phyloP scores from a whole-genome alignment of 768 basidiomycete species.

The Boletus sensibilis region DNA sequence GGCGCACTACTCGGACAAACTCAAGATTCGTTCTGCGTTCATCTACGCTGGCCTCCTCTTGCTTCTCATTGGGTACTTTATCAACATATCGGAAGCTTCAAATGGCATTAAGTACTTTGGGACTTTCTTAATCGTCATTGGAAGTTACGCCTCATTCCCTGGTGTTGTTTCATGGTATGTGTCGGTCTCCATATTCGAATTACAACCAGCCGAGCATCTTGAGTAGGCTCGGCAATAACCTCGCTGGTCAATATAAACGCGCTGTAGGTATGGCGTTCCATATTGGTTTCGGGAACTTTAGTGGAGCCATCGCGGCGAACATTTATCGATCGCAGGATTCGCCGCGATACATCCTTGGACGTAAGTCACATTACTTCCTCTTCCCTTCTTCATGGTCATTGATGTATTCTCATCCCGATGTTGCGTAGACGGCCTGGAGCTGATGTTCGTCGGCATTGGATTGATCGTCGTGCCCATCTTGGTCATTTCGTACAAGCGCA shows the following conservation, averaged over 20 bases:
- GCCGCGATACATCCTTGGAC: conserved; percentile 61
- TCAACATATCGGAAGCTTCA: conserved; percentile 56
- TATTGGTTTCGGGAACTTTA: conserved; percentile 51
- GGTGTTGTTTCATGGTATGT: conserved; percentile 59
- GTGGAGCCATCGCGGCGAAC: conserved; percentile 62
- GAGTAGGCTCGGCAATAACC: conserved; percentile 52
- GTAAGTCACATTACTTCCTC: conserved; percentile 38
- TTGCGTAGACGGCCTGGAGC: conserved; percentile 52
- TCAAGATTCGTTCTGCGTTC: conserved; percentile 55
- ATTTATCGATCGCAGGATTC: conserved; percentile 59
- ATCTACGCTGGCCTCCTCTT: conserved; percentile 50
- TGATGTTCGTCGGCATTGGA: conserved; percentile 70
- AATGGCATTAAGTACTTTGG: conserved; percentile 68
- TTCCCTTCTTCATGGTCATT: neutral
- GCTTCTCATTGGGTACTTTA: conserved; percentile 57
- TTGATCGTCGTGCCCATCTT: conserved; percentile 50
- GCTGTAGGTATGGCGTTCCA: conserved; percentile 66
- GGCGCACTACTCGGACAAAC: conserved; percentile 58
- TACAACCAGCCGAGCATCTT: neutral
- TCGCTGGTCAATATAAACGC: conserved; percentile 69
- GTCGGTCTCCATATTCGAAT: conserved; percentile 11
- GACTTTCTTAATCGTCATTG: conserved; percentile 64
- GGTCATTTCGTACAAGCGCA: conserved; percentile 49
- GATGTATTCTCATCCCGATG: neutral
- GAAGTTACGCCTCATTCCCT: conserved; percentile 57